Conservation (phyloP, 768 basidiomycete genomes). For the Rubroboletus pulcherrimus region DNA sequence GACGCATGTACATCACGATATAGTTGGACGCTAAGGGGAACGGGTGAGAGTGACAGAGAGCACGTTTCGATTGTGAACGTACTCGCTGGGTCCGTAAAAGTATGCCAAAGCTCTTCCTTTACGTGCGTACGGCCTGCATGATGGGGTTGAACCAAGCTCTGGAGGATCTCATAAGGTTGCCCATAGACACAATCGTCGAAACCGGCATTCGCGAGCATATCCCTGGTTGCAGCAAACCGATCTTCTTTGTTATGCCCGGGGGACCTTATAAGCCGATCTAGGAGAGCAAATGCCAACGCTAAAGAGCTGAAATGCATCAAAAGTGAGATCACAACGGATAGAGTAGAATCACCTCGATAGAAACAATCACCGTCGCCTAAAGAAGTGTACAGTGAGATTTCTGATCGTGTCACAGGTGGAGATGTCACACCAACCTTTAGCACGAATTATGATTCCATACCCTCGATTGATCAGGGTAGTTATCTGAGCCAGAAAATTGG, state of each 20-base stretch:
- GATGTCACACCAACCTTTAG: conserved; percentile 51
- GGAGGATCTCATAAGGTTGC: conserved; percentile 70
- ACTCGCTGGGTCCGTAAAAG: conserved; percentile 55
- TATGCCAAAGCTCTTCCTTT: conserved; percentile 33
- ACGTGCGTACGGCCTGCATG: conserved; percentile 34
- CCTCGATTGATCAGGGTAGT: conserved; percentile 62
- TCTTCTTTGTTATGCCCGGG: conserved; percentile 45
- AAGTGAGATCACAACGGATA: not conserved
- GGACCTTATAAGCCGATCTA: conserved; percentile 61
- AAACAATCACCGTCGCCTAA: conserved; percentile 89
- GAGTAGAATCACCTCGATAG: conserved; percentile 65
- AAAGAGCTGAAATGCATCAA: conserved; percentile 20
- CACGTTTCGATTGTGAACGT: conserved; percentile 8
- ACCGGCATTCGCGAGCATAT: conserved; percentile 50
- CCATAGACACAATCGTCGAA: conserved; percentile 69
- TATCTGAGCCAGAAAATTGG: conserved; percentile 68
- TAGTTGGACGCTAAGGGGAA: conserved; percentile 54
- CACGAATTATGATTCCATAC: conserved; percentile 62
- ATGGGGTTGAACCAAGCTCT: conserved; percentile 42
- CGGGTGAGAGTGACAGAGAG: not conserved
- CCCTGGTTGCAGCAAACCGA: conserved; percentile 48
- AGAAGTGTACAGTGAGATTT: not conserved
- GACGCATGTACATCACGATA: conserved; percentile 75
- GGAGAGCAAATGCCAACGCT: conserved; percentile 82
- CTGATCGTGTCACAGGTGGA: not conserved